These are phyloP conservation scores for Pyricularia pennisetigena DNA, from an alignment of 2,329 filamentous ascomycete species.

Conservation along the genomic window DNA sequence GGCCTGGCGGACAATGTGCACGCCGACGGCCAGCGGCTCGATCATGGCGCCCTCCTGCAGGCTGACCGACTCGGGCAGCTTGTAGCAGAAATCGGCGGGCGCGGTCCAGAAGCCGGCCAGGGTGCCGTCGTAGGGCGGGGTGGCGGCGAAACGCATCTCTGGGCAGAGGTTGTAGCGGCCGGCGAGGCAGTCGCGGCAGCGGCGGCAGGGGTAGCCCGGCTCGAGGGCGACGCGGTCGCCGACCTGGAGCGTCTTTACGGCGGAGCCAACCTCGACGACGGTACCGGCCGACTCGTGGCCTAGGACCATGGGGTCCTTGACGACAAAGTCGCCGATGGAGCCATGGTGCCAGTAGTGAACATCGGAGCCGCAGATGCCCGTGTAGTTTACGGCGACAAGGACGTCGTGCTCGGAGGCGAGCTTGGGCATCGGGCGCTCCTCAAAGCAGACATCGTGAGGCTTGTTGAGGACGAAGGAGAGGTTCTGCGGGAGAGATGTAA, in stretches of 20 bases:
- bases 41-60: slow-evolving; percentile 44
- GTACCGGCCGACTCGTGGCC: slow-evolving; percentile 59
- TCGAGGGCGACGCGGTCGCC: slow-evolving; percentile 61
- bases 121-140: slow-evolving; percentile 22
- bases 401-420: slow-evolving; percentile 49
- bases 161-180: slow-evolving; percentile 33
- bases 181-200: slow-evolving; percentile 17
- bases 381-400: slow-evolving; percentile 47
- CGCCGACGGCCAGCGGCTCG: slow-evolving; percentile 49
- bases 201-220: slow-evolving; percentile 50
- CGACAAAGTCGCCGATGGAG: slow-evolving; percentile 47
- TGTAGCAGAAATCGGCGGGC: slow-evolving; percentile 20
- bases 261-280: slow-evolving; percentile 44
- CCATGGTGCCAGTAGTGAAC: slow-evolving; percentile 29
- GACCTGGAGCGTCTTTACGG: slow-evolving; percentile 44
- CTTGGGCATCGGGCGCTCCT: slow-evolving; percentile 39
- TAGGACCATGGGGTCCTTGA: slow-evolving; percentile 36
- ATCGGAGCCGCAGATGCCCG: slow-evolving; percentile 55
- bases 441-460: slow-evolving; percentile 59
- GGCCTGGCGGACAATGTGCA: slow-evolving; percentile 32
- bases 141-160: slow-evolving; percentile 21
- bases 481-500: slow-evolving; percentile 47
- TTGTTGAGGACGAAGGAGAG: slow-evolving; percentile 78
- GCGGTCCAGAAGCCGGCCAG: slow-evolving; percentile 21
- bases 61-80: slow-evolving; percentile 34